Conservation (phyloP, 441 rosid species). For the Aleurites moluccanus region DNA sequence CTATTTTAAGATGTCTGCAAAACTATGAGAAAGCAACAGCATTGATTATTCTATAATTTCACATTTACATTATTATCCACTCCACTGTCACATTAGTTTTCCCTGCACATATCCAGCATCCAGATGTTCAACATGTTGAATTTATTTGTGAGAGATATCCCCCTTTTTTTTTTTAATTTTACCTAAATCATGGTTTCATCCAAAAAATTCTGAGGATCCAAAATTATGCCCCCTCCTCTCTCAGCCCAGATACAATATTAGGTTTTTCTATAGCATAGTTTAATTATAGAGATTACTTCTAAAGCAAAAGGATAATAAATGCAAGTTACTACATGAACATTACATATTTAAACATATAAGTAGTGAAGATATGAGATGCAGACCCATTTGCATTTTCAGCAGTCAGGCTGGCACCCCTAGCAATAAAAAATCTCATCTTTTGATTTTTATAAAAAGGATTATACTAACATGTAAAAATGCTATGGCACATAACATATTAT, state of each 20-base stretch:
- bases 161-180: not conserved
- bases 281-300: too few species aligned
- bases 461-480: too few species aligned
- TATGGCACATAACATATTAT: too few species aligned
- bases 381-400: conserved; percentile 82
- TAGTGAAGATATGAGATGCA: conserved; percentile 12
- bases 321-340: conserved; percentile 1
- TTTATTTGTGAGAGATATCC: not conserved
- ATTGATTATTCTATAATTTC: too few species aligned
- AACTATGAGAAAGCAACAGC: not conserved
- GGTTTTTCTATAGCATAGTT: too few species aligned
- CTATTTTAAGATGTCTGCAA: too few species aligned
- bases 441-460: too few species aligned
- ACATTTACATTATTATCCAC: not conserved
- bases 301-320: not conserved
- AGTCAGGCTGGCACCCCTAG: conserved; percentile 67
- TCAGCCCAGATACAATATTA: too few species aligned
- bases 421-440: too few species aligned
- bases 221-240: not conserved
- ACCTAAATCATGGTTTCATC: conserved; percentile 1
- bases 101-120: not conserved
- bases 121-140: not conserved
- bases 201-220: not conserved
- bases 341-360: not conserved
- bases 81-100: not conserved